Conservation (phyloP, 768 basidiomycete genomes). For the Hydnomerulius pinastri region DNA sequence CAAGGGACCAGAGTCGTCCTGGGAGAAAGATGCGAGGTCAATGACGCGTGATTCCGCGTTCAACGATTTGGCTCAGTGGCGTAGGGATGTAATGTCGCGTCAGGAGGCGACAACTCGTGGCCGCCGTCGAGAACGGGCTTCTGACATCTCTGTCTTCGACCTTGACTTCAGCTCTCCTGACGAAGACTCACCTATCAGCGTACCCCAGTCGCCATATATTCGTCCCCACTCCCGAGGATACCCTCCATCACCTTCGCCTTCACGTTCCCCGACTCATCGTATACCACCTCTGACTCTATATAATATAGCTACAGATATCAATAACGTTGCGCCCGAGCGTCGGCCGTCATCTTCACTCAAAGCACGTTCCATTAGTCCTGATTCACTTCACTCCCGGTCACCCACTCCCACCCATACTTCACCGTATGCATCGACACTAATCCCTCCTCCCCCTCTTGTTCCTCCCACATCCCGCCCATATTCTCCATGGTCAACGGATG, state of each 20-base stretch:
- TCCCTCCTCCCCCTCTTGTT: conserved; percentile 15
- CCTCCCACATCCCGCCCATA: conserved; percentile 23
- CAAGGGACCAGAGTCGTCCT: conserved; percentile 24
- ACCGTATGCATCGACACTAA: conserved; percentile 22
- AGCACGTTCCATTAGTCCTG: conserved; percentile 5
- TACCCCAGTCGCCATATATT: conserved; percentile 41
- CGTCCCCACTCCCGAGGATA: conserved; percentile 48
- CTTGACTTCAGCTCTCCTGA: conserved; percentile 32
- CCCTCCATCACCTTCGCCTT: conserved; percentile 56
- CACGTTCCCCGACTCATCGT: conserved; percentile 41
- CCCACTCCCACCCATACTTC: conserved; percentile 41
- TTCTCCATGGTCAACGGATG: conserved; percentile 76
- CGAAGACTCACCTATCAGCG: conserved; percentile 17
- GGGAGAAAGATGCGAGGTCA: conserved; percentile 36
- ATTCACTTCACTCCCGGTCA: conserved; percentile 33
- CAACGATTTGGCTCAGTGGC: conserved; percentile 57
- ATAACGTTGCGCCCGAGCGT: neutral
- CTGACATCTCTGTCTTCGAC: conserved; percentile 41
- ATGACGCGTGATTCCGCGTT: conserved; percentile 46
- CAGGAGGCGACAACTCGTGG: conserved; percentile 53
- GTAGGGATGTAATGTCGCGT: conserved; percentile 47
- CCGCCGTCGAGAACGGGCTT: conserved; percentile 57
- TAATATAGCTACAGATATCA: conserved; percentile 10
- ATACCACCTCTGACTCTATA: conserved; percentile 33
- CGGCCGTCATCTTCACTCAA: conserved; percentile 1